These are phyloP conservation scores for Epithele typhae DNA, from an alignment of 768 basidiomycete species.

Conservation along the genomic window DNA sequence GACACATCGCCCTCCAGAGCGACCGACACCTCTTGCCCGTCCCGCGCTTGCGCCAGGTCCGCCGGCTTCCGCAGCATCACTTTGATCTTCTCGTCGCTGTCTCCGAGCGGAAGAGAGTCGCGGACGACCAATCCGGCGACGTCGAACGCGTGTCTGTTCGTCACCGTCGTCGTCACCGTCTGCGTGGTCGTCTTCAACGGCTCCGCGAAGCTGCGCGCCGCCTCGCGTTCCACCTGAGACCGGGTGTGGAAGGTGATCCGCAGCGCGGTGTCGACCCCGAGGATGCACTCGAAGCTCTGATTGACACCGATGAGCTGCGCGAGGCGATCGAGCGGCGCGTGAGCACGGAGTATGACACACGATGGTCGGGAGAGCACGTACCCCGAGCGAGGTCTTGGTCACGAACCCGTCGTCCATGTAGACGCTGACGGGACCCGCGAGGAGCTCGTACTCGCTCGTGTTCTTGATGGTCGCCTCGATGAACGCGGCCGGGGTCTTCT, in stretches of 20 bases:
- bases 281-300: slow-evolving; percentile 51
- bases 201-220: slow-evolving; percentile 41
- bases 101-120: slow-evolving; percentile 40
- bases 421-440: slow-evolving; percentile 50
- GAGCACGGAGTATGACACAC: neutral
- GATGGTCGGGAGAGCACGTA: slow-evolving; percentile 14
- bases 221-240: slow-evolving; percentile 31
- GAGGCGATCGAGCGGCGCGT: neutral
- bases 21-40: slow-evolving; percentile 33
- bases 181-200: slow-evolving; percentile 40
- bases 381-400: slow-evolving; percentile 45
- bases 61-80: slow-evolving; percentile 45
- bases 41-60: slow-evolving; percentile 42
- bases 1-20: slow-evolving; percentile 32
- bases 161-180: slow-evolving; percentile 35
- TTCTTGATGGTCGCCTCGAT: slow-evolving; percentile 49
- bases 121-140: slow-evolving; percentile 42
- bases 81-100: slow-evolving; percentile 35
- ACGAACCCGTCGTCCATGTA: slow-evolving; percentile 56
- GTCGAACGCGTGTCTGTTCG: slow-evolving; percentile 45
- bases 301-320: slow-evolving; percentile 36
- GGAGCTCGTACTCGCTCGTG: slow-evolving; percentile 50
- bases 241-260: slow-evolving; percentile 38
- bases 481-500: slow-evolving; percentile 42
- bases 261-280: slow-evolving; percentile 37